A percentile compares a stretch with the other conserved stretches of the same genome.
Evolutionary conservation across 1,284 basidiomycete species (phyloP).

Genomic region (Taiwanofungus camphoratus): DNA sequence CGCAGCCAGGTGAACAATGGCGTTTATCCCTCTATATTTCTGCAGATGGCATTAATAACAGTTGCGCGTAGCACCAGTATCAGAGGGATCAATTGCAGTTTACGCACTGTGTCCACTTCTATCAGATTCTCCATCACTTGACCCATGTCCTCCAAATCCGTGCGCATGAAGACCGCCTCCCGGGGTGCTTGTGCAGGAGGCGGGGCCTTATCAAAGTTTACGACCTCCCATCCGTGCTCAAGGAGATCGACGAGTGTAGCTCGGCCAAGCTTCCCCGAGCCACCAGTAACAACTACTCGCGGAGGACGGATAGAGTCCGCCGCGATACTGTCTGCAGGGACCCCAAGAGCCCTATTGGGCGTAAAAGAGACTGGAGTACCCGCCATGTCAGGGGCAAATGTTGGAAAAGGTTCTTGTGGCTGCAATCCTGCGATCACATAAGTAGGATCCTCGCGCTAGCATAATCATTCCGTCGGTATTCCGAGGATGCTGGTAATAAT

Average conservation of each 20-base stretch:
- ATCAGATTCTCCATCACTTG: constrained; percentile 11
- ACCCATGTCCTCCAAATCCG: constrained; percentile 8
- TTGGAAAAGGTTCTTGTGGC: too few species aligned
- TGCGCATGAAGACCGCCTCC: constrained; percentile 7
- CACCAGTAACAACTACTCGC: constrained; percentile 8
- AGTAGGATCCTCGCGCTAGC: too few species aligned
- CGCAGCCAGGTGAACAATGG: constrained; percentile 9
- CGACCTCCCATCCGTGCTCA: constrained; percentile 9
- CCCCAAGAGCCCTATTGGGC: too few species aligned
- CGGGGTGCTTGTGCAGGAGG: constrained; percentile 2
- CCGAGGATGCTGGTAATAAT: too few species aligned
- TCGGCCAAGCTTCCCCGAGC: constrained; percentile 10
- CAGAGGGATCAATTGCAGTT: too few species aligned
- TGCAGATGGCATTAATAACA: not conserved
- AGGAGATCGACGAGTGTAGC: constrained; percentile 6
- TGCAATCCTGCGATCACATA: too few species aligned
- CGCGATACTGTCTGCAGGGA: too few species aligned
- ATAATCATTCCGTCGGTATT: too few species aligned
- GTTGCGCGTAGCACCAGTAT: too few species aligned
- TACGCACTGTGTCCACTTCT: constrained; percentile 9
- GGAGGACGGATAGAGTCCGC: too few species aligned
- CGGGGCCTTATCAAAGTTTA: constrained; percentile 8
- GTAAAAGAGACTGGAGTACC: too few species aligned
- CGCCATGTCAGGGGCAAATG: too few species aligned
- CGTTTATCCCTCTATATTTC: constrained; percentile 8